Conservation (phyloP, 2,329 filamentous ascomycete species). For the Lachnum nothofagi region DNA sequence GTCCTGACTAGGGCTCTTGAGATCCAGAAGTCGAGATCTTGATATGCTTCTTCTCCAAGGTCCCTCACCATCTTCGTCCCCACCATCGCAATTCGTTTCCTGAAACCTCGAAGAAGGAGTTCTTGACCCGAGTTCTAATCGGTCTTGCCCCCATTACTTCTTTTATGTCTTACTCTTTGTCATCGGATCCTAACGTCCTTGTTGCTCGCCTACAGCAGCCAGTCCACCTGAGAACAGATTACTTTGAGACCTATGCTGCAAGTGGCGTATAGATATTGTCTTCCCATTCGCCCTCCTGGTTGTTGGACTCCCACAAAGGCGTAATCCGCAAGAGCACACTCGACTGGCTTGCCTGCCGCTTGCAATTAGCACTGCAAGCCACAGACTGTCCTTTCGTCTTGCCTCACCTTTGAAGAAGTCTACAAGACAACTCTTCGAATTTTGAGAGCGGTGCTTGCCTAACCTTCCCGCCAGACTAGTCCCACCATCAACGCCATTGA, state of each 20-base stretch:
- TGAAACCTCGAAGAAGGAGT: constrained; percentile 3
- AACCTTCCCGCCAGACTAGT: constrained; percentile 18
- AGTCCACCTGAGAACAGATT: constrained; percentile 10
- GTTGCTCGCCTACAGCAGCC: background rate
- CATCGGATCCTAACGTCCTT: constrained; percentile 9
- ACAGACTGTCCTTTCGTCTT: constrained; percentile 23
- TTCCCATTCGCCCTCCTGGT: constrained; percentile 25
- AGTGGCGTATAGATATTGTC: constrained; percentile 25
- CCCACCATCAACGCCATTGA: constrained; percentile 20
- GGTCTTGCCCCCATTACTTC: constrained; percentile 4
- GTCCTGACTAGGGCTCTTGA: constrained; percentile 10
- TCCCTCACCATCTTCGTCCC: constrained; percentile 15
- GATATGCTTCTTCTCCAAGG: constrained; percentile 23
- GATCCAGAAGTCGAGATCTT: constrained; percentile 21
- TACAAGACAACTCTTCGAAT: constrained; percentile 21
- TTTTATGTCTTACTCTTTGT: constrained; percentile 12
- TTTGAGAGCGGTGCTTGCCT: constrained; percentile 16
- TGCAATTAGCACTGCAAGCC: constrained; percentile 29
- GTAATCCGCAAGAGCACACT: constrained; percentile 23
- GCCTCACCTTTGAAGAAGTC: constrained; percentile 16
- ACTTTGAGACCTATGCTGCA: constrained; percentile 20
- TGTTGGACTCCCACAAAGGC: constrained; percentile 23
- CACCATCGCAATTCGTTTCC: constrained; percentile 4
- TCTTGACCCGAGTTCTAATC: constrained; percentile 3
- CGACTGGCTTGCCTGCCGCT: constrained; percentile 24